phyloP scores from a whole-genome alignment of 495 filamentous ascomycete species.

The Aspergillus egyptiacus region DNA sequence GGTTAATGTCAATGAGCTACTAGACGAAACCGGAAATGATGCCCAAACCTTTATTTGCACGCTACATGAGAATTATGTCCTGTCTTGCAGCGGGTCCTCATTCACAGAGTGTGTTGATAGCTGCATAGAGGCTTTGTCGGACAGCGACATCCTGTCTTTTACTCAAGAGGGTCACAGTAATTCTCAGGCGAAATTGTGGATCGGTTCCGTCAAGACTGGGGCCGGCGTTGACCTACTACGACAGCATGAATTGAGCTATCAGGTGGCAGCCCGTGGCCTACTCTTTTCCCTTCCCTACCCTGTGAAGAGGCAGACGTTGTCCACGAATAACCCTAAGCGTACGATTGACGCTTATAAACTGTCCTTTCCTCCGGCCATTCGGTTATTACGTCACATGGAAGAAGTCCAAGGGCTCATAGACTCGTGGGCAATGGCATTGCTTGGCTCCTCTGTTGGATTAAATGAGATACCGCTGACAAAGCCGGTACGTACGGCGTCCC shows the following conservation, averaged over 20 bases:
- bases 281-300: slow-evolving; percentile 78
- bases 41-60: slow-evolving; percentile 82
- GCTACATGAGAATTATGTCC: slow-evolving; percentile 88
- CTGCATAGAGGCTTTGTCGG: slow-evolving; percentile 80
- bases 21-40: slow-evolving; percentile 88
- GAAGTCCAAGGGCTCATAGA: slow-evolving; percentile 69
- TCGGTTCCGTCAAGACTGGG: slow-evolving; percentile 36
- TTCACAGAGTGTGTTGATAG: slow-evolving; percentile 61
- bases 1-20: slow-evolving; percentile 65
- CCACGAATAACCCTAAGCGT: slow-evolving; percentile 22
- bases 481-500: not conserved
- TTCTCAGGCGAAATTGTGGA: slow-evolving; percentile 25
- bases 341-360: slow-evolving; percentile 64
- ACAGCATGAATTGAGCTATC: slow-evolving; percentile 89
- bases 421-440: slow-evolving; percentile 49
- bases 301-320: slow-evolving; percentile 57
- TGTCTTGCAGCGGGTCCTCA: slow-evolving; percentile 65
- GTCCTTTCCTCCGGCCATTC: slow-evolving; percentile 76
- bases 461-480: slow-evolving; percentile 24
- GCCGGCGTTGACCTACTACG: slow-evolving; percentile 65
- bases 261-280: slow-evolving; percentile 76
- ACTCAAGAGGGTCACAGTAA: slow-evolving; percentile 26
- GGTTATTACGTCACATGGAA: slow-evolving; percentile 70
- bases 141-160: slow-evolving; percentile 72
- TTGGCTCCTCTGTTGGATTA: slow-evolving; percentile 20